A percentile compares a stretch with the other conserved stretches of the same genome.
These are phyloP conservation scores for Alternaria sp. DNA, from an alignment of 2,329 filamentous ascomycete species.

Conservation along the genomic window DNA sequence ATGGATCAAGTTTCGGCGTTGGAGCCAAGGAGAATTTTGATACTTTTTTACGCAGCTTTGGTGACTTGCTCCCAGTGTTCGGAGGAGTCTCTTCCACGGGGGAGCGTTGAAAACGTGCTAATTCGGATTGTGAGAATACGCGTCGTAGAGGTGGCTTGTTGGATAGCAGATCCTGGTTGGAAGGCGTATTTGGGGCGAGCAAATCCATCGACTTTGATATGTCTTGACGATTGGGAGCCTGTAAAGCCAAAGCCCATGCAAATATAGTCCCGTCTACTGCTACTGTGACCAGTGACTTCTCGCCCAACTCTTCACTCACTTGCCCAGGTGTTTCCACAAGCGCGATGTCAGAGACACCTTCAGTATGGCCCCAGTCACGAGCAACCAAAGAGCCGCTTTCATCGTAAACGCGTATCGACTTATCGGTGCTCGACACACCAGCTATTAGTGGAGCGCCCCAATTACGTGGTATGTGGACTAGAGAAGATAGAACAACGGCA, in stretches of 20 bases:
- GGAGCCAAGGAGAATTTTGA: slow-evolving; percentile 60
- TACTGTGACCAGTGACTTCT: slow-evolving; percentile 55
- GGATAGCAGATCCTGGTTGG: slow-evolving; percentile 41
- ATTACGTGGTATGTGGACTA: slow-evolving; percentile 67
- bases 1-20: slow-evolving; percentile 53
- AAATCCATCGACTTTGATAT: slow-evolving; percentile 48
- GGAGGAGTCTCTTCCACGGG: slow-evolving; percentile 48
- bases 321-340: slow-evolving; percentile 57
- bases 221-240: slow-evolving; percentile 36
- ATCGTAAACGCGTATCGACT: slow-evolving; percentile 91
- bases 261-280: slow-evolving; percentile 60
- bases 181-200: slow-evolving; percentile 38
- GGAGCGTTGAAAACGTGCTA: slow-evolving; percentile 74
- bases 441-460: slow-evolving; percentile 72
- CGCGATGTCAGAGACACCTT: slow-evolving; percentile 85
- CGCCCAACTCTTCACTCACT: slow-evolving; percentile 54
- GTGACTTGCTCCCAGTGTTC: slow-evolving; percentile 54
- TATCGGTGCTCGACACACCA: slow-evolving; percentile 93
- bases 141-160: slow-evolving; percentile 77
- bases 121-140: slow-evolving; percentile 84
- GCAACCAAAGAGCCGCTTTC: slow-evolving; percentile 79
- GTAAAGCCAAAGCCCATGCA: slow-evolving; percentile 51
- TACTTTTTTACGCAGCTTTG: slow-evolving; percentile 60
- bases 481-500: slow-evolving; percentile 79
- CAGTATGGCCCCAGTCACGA: slow-evolving; percentile 93